Percentiles rank a stretch among this genome's conserved stretches.
Evolutionary conservation across 2,329 filamentous ascomycete species (phyloP).

Genomic region (Knufia petricola): DNA sequence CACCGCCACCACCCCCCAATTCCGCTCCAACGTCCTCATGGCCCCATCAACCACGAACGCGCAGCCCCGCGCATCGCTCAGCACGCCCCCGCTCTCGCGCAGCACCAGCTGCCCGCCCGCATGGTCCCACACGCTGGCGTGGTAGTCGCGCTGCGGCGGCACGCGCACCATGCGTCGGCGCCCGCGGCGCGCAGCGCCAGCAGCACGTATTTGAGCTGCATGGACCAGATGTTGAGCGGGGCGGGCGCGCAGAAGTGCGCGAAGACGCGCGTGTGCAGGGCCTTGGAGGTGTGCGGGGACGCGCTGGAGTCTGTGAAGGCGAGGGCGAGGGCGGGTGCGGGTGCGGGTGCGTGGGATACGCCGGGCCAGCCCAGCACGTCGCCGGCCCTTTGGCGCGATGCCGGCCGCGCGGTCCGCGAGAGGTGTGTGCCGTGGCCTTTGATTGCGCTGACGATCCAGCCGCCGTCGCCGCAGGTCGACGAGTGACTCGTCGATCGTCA

Average conservation of each 20-base stretch:
- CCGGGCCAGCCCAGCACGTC: background rate
- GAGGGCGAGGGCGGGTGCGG: slow-evolving; percentile 22
- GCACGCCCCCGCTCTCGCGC: slow-evolving; percentile 41
- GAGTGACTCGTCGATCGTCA: slow-evolving; percentile 3
- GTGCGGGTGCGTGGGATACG: background rate
- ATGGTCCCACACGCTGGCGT: slow-evolving; percentile 48
- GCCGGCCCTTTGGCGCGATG: background rate
- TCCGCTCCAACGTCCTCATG: background rate
- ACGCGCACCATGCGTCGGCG: slow-evolving; percentile 42
- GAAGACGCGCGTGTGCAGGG: slow-evolving; percentile 28
- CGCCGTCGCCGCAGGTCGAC: slow-evolving; percentile 2
- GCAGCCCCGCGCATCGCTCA: slow-evolving; percentile 43
- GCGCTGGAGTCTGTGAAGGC: slow-evolving; percentile 39
- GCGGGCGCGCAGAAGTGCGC: slow-evolving; percentile 25
- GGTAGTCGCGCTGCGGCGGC: slow-evolving; percentile 34
- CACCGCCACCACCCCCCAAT: too few relatives aligned
- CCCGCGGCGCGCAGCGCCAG: slow-evolving; percentile 37
- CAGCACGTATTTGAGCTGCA: slow-evolving; percentile 46
- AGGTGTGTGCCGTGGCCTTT: slow-evolving; percentile 35
- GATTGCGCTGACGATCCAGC: slow-evolving; percentile 41
- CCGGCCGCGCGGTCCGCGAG: slow-evolving; percentile 14
- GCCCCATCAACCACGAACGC: slow-evolving; percentile 36
- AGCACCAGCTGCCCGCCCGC: slow-evolving; percentile 44
- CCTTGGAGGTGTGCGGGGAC: slow-evolving; percentile 32
- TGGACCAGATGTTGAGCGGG: slow-evolving; percentile 42